Evolutionary conservation across 2,329 filamentous ascomycete species (phyloP).

Genomic region (Helotiales sp.): DNA sequence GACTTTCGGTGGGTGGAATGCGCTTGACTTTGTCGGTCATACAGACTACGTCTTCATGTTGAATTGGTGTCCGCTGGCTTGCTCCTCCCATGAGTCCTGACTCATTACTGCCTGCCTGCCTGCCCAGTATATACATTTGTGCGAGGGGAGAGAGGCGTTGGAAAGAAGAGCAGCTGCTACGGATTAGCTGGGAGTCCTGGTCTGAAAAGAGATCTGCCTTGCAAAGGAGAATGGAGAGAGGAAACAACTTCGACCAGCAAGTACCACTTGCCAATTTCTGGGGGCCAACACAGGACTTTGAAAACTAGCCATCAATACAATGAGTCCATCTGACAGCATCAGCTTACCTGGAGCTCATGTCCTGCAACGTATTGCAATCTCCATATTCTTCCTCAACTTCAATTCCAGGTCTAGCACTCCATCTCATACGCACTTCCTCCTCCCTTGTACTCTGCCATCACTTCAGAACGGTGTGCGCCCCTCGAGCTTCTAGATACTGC

Average conservation of each 20-base stretch:
- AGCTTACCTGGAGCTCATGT: not conserved
- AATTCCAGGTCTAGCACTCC: not conserved
- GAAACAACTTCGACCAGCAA: not conserved
- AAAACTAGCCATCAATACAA: not conserved
- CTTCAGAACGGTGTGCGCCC: slow-evolving; percentile 79
- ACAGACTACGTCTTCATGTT: slow-evolving; percentile 33
- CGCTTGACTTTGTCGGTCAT: slow-evolving; percentile 82
- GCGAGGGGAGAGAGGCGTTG: not conserved
- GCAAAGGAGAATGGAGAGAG: not conserved
- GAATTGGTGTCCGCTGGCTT: not conserved
- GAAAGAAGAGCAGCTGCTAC: not conserved
- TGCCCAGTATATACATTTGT: not conserved
- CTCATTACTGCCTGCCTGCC: not conserved
- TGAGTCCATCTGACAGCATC: not conserved
- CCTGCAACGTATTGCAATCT: not conserved
- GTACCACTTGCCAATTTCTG: not conserved
- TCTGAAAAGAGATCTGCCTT: not conserved
- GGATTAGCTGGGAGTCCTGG: not conserved
- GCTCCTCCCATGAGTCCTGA: not conserved
- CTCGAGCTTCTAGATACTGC: slow-evolving; percentile 85
- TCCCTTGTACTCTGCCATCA: slow-evolving; percentile 24
- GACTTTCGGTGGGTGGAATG: slow-evolving; percentile 82
- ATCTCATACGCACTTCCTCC: not conserved
- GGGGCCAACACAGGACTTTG: not conserved
- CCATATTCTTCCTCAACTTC: not conserved